Evolutionary conservation across 306 rosid species (phyloP), one percentile per base, ranked within the genome.

Genomic region (Fragaria vesca): DNA sequence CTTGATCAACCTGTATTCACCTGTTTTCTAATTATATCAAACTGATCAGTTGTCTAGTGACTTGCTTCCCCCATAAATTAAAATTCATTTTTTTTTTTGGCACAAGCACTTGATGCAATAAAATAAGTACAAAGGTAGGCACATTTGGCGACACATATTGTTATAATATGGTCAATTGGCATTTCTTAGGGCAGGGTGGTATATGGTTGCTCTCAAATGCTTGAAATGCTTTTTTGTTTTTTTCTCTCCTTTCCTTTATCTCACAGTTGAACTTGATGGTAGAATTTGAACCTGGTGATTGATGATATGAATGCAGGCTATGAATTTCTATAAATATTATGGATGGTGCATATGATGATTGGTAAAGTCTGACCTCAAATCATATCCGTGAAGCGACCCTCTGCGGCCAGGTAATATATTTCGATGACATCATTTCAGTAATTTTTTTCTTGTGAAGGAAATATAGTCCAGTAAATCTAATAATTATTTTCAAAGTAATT

Each of bases 381-480:
- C 66, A 34, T 54, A 61, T 28, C 50, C 51, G 24, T 40, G 57
- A 78, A 16, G 57, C 72, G 61, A n/a, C 76, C 79, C 69, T 70
- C 51, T 76, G 76, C 62, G 61, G 73, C 54, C 73, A 71, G 88
- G 94, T 83, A 75, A 66, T 83, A 36, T 81, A 66, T 70, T 73
- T 73, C 32, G 30, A 32, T 77, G 75, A 75, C 82, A 45, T 74
- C 66, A 70, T 55, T 47, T 36, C 36, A 43, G 36, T 74, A 76
- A 69, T 28, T 30, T 30, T 30, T 32, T 30, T 30, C 68, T 62
- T 62, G 43, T 15, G 11, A 62, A 62, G 28, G 43, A 62, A 62
- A 72, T 80, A 38, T 74, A 69, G 43, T 51, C 28, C n/a, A 47
- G 46, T 70, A 78, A 74, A 52, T 16, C 47, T 69, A 52, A 30